Evolutionary conservation across 2,329 filamentous ascomycete genomes (phyloP).

Genomic region (Trichophyton verrucosum): DNA sequence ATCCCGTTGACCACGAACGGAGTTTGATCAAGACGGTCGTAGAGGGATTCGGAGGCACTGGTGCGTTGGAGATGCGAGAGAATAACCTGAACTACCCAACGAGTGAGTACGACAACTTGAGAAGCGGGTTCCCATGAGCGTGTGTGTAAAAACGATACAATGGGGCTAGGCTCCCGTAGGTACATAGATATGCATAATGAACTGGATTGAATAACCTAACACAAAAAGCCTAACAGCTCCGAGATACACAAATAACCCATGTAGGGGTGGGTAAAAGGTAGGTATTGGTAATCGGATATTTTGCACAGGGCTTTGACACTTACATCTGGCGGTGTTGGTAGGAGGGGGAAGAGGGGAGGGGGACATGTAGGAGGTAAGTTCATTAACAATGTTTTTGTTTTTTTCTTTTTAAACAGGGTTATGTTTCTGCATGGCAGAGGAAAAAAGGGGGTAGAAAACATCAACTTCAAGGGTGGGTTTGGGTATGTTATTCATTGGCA

Average conservation of each 20-base stretch:
- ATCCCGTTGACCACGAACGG: conserved; percentile 8
- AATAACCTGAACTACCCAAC: conserved; percentile 10
- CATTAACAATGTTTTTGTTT: background rate
- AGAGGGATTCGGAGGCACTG: conserved; percentile 8
- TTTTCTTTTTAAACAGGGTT: background rate
- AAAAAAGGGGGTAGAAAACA: background rate
- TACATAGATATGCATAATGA: background rate
- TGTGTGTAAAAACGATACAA: background rate
- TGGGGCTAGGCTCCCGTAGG: too few relatives aligned
- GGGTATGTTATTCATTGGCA: background rate
- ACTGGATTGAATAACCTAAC: background rate
- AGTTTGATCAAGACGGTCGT: conserved; percentile 11
- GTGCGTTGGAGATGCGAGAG: conserved; percentile 7
- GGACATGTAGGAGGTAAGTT: background rate
- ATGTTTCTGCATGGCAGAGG: background rate
- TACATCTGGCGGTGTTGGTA: background rate
- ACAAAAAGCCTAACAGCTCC: background rate
- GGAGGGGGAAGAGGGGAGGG: background rate
- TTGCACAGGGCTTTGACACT: background rate
- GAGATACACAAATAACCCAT: background rate
- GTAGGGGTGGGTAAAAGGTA: background rate
- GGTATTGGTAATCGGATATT: background rate
- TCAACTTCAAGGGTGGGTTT: background rate
- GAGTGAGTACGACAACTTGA: conserved; percentile 12
- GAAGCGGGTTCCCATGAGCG: conserved; percentile 5